phyloP scores from a whole-genome alignment of 108 stramenopile genomes.

The Cyclotella kingstonii region DNA sequence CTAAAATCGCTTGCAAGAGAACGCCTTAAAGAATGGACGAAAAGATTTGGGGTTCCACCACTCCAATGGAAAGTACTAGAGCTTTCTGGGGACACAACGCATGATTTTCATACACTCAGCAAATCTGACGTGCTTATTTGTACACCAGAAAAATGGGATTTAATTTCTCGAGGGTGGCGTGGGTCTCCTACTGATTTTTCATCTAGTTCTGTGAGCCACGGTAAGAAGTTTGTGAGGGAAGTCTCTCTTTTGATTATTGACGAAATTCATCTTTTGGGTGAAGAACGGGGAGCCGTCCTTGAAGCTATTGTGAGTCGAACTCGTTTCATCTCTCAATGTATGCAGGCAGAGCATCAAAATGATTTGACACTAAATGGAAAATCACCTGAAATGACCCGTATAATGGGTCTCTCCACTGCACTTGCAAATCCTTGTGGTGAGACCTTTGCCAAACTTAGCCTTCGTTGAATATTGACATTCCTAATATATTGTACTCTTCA shows the following conservation, averaged over 20 bases:
- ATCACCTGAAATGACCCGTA: slow-evolving; percentile 56
- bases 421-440: slow-evolving; percentile 84
- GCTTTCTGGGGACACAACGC: slow-evolving; percentile 95
- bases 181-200: slow-evolving; percentile 38
- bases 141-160: slow-evolving; percentile 99
- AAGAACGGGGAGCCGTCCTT: slow-evolving; percentile 97
- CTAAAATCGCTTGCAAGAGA: slow-evolving; percentile 97
- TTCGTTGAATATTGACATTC: not conserved
- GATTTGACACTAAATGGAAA: slow-evolving; percentile 13
- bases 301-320: slow-evolving; percentile 97
- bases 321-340: slow-evolving; percentile 78
- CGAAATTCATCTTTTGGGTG: slow-evolving; percentile 98
- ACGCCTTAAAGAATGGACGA: slow-evolving; percentile 93
- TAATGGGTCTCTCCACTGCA: slow-evolving; percentile 96
- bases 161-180: slow-evolving; percentile 94
- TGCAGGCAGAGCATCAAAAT: slow-evolving; percentile 41
- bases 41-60: slow-evolving; percentile 70
- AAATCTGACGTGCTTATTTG: slow-evolving; percentile 94
- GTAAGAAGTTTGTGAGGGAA: slow-evolving; percentile 73
- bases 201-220: slow-evolving; percentile 46
- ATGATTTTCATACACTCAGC: slow-evolving; percentile 78
- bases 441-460: not conserved
- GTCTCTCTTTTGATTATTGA: slow-evolving; percentile 95
- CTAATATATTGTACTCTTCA: not conserved
- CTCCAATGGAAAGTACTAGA: slow-evolving; percentile 93